phyloP scores from a whole-genome alignment of 768 basidiomycete genomes.

The Mycena polygramma region DNA sequence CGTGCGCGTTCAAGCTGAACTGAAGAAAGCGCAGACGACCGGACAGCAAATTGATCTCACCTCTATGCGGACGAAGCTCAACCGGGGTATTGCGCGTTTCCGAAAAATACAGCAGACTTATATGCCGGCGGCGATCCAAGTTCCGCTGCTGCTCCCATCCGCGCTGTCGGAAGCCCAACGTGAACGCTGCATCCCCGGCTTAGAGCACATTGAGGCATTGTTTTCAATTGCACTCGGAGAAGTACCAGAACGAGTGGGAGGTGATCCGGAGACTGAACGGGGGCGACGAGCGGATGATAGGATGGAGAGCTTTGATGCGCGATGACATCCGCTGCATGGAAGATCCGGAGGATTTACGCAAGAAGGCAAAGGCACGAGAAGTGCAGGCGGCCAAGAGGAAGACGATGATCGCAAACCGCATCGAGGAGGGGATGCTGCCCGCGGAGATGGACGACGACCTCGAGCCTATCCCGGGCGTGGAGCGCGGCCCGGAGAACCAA shows the following conservation, averaged over 20 bases:
- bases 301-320: not conserved
- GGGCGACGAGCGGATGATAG: not conserved
- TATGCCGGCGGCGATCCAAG: not conserved
- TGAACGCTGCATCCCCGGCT: not conserved
- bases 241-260: not conserved
- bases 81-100: not conserved
- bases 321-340: not conserved
- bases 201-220: not conserved
- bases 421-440: too few relatives aligned
- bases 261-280: not conserved
- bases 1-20: slow-evolving; percentile 36
- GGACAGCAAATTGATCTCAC: not conserved
- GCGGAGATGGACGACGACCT: too few relatives aligned
- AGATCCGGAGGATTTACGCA: not conserved
- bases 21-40: slow-evolving; percentile 2
- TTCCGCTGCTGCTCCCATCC: not conserved
- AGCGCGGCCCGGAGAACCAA: not conserved
- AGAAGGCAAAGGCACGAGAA: not conserved
- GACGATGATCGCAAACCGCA: too few relatives aligned
- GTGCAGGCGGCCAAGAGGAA: not conserved
- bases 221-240: not conserved
- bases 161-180: not conserved
- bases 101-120: not conserved
- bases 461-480: too few relatives aligned
- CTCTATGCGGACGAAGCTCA: not conserved